Base-by-base conservation (phyloP, 768 basidiomycete species). In the Lactarius psammicola region DNA sequence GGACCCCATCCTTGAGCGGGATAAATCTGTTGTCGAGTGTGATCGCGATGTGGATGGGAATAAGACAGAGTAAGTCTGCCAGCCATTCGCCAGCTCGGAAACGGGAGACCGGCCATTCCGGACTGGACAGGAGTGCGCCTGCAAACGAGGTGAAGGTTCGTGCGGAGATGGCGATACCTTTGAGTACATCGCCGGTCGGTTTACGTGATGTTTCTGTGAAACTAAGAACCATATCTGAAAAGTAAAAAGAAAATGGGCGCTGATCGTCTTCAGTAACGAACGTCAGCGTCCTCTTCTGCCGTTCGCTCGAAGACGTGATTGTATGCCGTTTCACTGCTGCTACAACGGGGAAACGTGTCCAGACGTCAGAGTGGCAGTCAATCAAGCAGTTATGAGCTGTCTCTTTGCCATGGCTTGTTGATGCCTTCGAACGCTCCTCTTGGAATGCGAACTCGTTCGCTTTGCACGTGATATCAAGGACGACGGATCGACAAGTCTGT, bases 11-110 rank as follows among this genome's bases (percentile, higher is more conserved):
- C 64, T 85, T 86, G n/a, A 87, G 74, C 0, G 87, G 86, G 5
- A 87, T 68, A 63, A 87, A 87, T 0, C 85, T 76, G 66, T 87
- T 88, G 49, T 87, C 85, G 13, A 77, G 77, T 1, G 84, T 82
- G 31, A 88, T 68, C 0, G 86, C 87, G 42, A 87, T 78, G 28
- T 88, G 86, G 30, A 87, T 86, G 0, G 86, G 86, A 55, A 87
- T 87, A 23, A 88, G 74, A 64, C 86, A 88, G 0, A 88, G 67
- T 11, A 87, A 72, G 17, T 86, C 82, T 0, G 83, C 84, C 0
- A 88, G 70, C 87, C 87, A 87, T 72, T 88, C 85, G 36, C 87
- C 86, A 0, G 78, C 78, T 28, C 76, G 76, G 65, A 82, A 82
- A 11, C 67, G 67, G 6, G 84, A 83, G 10, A 76, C 56, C 5